These are phyloP conservation scores for Scedosporium apiospermum DNA, from an alignment of 2,329 filamentous ascomycete genomes.

Conservation along the genomic window DNA sequence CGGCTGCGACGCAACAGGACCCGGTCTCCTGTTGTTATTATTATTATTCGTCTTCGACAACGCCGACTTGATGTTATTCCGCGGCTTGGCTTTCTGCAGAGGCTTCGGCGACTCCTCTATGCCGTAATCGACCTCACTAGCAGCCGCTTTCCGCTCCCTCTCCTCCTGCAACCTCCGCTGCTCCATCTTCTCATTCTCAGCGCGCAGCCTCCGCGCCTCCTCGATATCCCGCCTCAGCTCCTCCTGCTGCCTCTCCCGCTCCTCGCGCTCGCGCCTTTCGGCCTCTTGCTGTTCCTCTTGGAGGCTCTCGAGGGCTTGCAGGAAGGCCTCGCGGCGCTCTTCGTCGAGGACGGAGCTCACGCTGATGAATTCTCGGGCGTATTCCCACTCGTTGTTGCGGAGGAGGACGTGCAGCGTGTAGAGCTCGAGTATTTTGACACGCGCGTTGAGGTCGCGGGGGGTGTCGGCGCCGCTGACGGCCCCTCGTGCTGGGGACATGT, in stretches of 20 bases:
- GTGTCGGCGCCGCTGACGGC: conserved; percentile 61
- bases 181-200: conserved; percentile 51
- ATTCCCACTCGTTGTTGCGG: conserved; percentile 91
- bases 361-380: conserved; percentile 82
- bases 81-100: conserved; percentile 12
- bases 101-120: conserved; percentile 45
- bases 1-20: conserved; percentile 20
- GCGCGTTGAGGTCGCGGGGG: conserved; percentile 71
- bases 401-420: conserved; percentile 94
- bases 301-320: conserved; percentile 74
- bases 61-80: conserved; percentile 15
- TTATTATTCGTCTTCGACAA: conserved; percentile 16
- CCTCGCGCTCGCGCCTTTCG: conserved; percentile 55
- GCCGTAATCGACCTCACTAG: conserved; percentile 59
- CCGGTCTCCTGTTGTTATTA: conserved; percentile 10
- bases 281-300: conserved; percentile 74
- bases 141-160: conserved; percentile 31
- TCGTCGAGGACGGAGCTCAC: conserved; percentile 84
- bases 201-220: conserved; percentile 42
- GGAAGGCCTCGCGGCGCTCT: conserved; percentile 79
- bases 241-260: conserved; percentile 45
- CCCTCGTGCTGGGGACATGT: conserved; percentile 36
- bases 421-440: conserved; percentile 87
- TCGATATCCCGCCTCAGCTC: conserved; percentile 46
- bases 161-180: conserved; percentile 44